These are phyloP conservation scores for Phragmites australis DNA, from an alignment of 176 grass and related monocot genomes.

Conservation along the genomic window DNA sequence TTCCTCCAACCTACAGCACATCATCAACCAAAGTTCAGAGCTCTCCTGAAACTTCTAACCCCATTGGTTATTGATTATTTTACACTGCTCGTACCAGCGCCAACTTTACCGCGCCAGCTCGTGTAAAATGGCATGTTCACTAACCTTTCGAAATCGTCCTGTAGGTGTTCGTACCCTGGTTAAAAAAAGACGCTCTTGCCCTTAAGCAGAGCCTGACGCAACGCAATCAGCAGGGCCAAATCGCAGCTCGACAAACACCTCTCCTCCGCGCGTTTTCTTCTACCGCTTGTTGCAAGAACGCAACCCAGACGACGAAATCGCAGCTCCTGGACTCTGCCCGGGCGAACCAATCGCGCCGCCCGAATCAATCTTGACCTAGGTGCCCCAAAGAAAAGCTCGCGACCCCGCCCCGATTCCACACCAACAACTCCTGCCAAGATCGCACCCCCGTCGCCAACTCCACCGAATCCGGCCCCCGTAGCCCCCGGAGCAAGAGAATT, in stretches of 20 bases:
- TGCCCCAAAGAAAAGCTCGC: neutral
- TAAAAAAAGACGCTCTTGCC: neutral
- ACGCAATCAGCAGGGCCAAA: slow-evolving; percentile 28
- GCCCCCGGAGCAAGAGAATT: neutral
- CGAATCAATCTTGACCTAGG: slow-evolving; percentile 32
- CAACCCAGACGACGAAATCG: neutral
- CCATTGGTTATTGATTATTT: neutral
- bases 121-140: neutral
- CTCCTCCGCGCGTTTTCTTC: neutral
- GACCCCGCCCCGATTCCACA: neutral
- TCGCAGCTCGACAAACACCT: neutral
- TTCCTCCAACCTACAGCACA: neutral
- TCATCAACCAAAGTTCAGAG: neutral
- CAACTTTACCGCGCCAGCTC: neutral
- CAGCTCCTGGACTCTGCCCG: neutral
- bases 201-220: neutral
- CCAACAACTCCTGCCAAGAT: neutral
- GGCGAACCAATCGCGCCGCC: neutral
- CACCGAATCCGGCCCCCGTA: neutral
- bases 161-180: neutral
- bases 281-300: neutral
- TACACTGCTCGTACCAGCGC: neutral
- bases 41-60: neutral
- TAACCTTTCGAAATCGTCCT: neutral
- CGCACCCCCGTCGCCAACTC: neutral